Base-by-base conservation (phyloP, 805 yeast species). In the Gaillardinia entomophila region DNA sequence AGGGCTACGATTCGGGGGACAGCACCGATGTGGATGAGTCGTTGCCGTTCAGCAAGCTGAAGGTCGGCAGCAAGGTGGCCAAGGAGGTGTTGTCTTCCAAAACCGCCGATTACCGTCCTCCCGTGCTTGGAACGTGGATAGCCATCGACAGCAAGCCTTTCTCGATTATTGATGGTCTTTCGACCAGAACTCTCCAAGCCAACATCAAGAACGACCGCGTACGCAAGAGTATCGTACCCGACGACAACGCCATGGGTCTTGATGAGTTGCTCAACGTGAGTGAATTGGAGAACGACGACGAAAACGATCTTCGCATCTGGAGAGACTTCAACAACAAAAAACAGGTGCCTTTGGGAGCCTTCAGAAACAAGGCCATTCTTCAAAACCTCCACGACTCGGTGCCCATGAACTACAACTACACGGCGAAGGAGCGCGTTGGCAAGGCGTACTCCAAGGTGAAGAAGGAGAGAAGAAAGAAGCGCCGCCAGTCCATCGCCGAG, bases 21-120 rank as follows among this genome's bases (percentile, higher is more conserved):
- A 85, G 95, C 12, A 92, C 98, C 0, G 98, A 90, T 55, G 96
- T 87, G 41, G 97, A 90, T 51, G 72, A 76, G n/a, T 71, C 80
- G 12, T 59, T 90, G 27, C 96, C 97, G 4, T 64, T 72, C 27
- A 75, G 69, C 35, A 65, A 61, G 36, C 71, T 75, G 25, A 51
- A 48, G 15, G 35, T 55, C 7, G 94, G 95, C 2, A 73, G 83
- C 8, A 83, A 86, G 45, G 81, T 86, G n/a, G 82, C 80, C n/a
- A 88, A 90, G 42, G 97, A 90, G 56, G 86, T 90, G 4, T 73
- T 90, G n/a, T 81, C 95, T 4, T 81, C 95, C 1, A 82, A 88
- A 31, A 79, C 82, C 4, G 82, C 85, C 16, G 87, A 89, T 33
- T 77, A 87, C 40, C 66, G 95, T 33, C 97, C 97, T 4, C 98